Evolutionary conservation across 176 grass and related monocot genomes (phyloP).

Genomic region (Ananas comosus): DNA sequence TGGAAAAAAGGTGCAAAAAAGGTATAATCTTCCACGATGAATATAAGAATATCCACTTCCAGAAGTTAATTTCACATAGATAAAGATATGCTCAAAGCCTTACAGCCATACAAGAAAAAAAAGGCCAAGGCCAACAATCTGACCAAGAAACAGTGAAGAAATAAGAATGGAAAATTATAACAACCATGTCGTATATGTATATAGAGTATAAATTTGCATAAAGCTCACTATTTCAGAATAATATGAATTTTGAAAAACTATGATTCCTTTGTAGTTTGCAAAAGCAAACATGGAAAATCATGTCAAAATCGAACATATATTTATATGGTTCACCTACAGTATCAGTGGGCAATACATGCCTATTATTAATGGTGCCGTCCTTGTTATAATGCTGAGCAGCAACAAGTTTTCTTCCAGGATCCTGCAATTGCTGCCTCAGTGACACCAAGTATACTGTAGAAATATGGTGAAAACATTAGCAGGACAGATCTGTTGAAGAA

Average conservation of each 20-base stretch:
- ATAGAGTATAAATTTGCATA: neutral
- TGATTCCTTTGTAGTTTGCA: neutral
- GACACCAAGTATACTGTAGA: constrained; percentile 81
- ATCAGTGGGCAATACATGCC: constrained; percentile 46
- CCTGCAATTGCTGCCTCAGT: constrained; percentile 93
- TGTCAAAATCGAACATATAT: neutral
- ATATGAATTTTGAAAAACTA: too few relatives aligned
- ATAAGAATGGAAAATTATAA: neutral
- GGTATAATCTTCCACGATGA: neutral
- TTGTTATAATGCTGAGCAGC: constrained; percentile 91
- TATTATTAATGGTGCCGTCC: constrained; percentile 67
- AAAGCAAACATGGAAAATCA: neutral
- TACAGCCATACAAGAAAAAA: too few relatives aligned
- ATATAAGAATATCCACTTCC: neutral
- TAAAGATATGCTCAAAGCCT: too few relatives aligned
- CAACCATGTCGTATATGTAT: neutral
- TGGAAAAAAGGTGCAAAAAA: neutral
- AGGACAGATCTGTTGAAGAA: neutral
- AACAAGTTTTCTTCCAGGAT: constrained; percentile 74
- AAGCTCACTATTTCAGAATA: too few relatives aligned
- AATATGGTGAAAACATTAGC: constrained; percentile 10
- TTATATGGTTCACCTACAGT: neutral
- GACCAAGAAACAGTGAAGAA: too few relatives aligned
- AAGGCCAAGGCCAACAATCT: too few relatives aligned
- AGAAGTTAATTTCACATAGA: too few relatives aligned